Base-by-base conservation (phyloP, 2,329 filamentous ascomycete species). In the Tolypocladium tundrense region DNA sequence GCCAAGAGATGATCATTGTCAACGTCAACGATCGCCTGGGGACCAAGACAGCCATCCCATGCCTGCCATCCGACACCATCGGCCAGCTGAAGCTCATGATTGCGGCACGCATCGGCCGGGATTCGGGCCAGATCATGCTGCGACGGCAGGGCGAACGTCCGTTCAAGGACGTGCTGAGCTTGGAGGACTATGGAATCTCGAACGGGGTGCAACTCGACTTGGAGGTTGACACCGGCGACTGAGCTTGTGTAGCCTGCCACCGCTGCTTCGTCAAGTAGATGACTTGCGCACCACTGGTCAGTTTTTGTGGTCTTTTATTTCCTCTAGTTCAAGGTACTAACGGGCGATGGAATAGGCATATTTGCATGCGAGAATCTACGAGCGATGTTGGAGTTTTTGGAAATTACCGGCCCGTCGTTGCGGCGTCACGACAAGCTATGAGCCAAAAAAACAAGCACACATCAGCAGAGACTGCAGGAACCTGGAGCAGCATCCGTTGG, bases 11-110 rank as follows among this genome's bases (percentile, higher is more conserved):
- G 88, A 97, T 97, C 64, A 84, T 96, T 55, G 92, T 97, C 21
- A 85, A 93, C 67, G 86, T 97, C 68, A 97, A 97, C 71, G 93
- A 97, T 73, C 84, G 93, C n/a, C 77, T 97, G 41, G 93, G 93
- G 14, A 97, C 93, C n/a, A 96, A 96, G 68, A 90, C 92, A 19
- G 88, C 90, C 56, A 94, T 97, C 62, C 93, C 93, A 0, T 97
- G 92, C 70, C 78, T 96, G 58, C 86, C 90, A 0, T 88, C 85
- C 3, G 93, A 97, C 74, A 87, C 86, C 9, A 87, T 97, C 63
- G 87, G 87, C 62, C 81, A 92, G 60, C 91, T 97, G 76, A 97
- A 97, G 75, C 87, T 91, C 53, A 88, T 95, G 79, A 91, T 97
- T 31, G 92, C 92, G 5, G 90, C 90, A 45, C 84, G 88, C 61